These are phyloP conservation scores for Starmerella potacharoeniae DNA, from an alignment of 805 yeast species.

Conservation along the genomic window DNA sequence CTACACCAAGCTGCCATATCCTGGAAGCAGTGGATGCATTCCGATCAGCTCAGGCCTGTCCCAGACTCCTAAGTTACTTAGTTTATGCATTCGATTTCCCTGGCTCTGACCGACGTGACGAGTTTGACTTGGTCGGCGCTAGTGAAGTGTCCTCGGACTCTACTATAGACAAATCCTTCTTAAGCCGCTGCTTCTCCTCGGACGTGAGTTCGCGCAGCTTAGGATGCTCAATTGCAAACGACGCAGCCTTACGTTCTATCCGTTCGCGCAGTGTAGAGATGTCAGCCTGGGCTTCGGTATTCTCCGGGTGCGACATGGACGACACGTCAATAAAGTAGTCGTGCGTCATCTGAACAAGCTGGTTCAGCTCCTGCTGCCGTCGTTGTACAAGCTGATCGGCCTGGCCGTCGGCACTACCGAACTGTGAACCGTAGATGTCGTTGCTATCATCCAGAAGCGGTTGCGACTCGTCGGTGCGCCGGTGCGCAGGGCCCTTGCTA, in stretches of 20 bases:
- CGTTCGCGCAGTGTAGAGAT: constrained; percentile 2
- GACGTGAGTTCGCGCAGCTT: background rate
- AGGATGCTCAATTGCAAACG: constrained; percentile 2
- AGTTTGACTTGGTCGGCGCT: background rate
- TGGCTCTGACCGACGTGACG: background rate
- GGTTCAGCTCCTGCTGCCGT: constrained; percentile 17
- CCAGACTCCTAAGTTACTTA: background rate
- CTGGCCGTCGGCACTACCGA: constrained; percentile 6
- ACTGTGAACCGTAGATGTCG: background rate
- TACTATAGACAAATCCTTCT: background rate
- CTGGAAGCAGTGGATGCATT: too few species aligned
- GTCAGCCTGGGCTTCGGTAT: constrained; percentile 7
- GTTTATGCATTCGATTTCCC: background rate
- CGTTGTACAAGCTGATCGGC: constrained; percentile 12
- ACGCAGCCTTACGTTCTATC: background rate
- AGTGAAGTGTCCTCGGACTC: background rate
- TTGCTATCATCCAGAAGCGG: constrained; percentile 12
- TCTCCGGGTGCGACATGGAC: constrained; percentile 11
- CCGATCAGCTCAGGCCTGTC: too few species aligned
- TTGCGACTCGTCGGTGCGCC: constrained; percentile 6
- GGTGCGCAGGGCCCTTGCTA: background rate
- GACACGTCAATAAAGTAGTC: constrained; percentile 19
- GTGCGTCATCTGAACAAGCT: constrained; percentile 19
- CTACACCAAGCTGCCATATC: too few species aligned
- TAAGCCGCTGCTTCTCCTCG: constrained; percentile 1